A percentile compares a stretch with the other conserved stretches of the same genome.
These are phyloP conservation scores for Diaporthe vaccinii DNA, from an alignment of 2,329 filamentous ascomycete genomes.

Conservation along the genomic window DNA sequence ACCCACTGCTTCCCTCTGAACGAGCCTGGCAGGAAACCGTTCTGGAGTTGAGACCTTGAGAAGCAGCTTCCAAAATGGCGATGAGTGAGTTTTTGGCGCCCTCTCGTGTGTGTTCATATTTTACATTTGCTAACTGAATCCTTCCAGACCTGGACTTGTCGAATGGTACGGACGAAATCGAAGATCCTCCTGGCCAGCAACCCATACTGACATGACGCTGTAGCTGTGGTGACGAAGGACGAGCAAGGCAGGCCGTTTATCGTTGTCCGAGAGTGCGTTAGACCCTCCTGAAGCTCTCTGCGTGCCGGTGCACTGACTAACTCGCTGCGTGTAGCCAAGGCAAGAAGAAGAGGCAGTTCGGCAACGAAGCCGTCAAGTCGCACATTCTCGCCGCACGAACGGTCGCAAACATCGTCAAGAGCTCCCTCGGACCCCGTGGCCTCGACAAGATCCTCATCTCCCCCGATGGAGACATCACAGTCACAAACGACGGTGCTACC, in stretches of 20 bases:
- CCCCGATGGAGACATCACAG: slow-evolving; percentile 97
- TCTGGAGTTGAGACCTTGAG: slow-evolving; percentile 11
- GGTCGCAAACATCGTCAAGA: slow-evolving; percentile 97
- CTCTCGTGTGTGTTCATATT: slow-evolving; percentile 34
- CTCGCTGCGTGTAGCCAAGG: slow-evolving; percentile 76
- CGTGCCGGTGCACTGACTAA: slow-evolving; percentile 22
- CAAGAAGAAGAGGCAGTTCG: slow-evolving; percentile 96
- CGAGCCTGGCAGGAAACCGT: slow-evolving; percentile 17
- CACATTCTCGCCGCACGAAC: slow-evolving; percentile 98
- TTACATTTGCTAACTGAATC: slow-evolving; percentile 27
- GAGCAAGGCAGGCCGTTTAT: slow-evolving; percentile 98
- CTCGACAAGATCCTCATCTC: slow-evolving; percentile 99
- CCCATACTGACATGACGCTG: slow-evolving; percentile 42
- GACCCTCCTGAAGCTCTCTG: slow-evolving; percentile 20
- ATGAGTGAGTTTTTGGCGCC: slow-evolving; percentile 64
- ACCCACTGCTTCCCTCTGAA: not conserved
- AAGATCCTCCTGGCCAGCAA: slow-evolving; percentile 39
- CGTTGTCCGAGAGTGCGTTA: slow-evolving; percentile 91
- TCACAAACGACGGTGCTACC: slow-evolving; percentile 98
- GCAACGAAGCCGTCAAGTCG: slow-evolving; percentile 96
- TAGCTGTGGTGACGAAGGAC: slow-evolving; percentile 89
- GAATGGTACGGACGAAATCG: slow-evolving; percentile 72
- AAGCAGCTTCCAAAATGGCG: slow-evolving; percentile 62
- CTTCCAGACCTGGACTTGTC: slow-evolving; percentile 82
- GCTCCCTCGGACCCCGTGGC: slow-evolving; percentile 93